Evolutionary conservation across 202 grass and related monocot species (phyloP).

Genomic region (Saccharum hybrid): DNA sequence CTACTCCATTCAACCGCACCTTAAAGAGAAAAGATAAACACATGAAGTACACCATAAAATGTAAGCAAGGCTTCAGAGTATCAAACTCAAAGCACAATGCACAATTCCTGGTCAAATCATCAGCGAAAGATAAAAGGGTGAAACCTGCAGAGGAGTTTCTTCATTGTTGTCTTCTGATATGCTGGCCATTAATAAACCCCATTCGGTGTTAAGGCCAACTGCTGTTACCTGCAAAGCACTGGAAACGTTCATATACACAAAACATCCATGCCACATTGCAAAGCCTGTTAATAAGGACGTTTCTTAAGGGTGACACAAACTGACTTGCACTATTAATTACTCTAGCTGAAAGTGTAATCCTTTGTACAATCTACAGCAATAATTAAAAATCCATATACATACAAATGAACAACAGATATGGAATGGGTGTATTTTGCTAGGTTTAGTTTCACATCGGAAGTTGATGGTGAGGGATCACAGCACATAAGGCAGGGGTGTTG

Average conservation of each 20-base stretch:
- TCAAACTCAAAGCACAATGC: conserved; percentile 26
- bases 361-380: not conserved
- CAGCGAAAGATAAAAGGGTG: conserved; percentile 34
- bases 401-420: conserved; percentile 2
- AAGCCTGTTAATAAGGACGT: conserved; percentile 10
- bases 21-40: conserved; percentile 52
- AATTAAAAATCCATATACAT: not conserved
- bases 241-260: conserved; percentile 36
- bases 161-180: conserved; percentile 83
- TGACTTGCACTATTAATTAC: not conserved
- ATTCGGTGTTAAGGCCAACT: conserved; percentile 88
- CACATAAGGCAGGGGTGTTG: not conserved
- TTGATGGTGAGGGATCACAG: not conserved
- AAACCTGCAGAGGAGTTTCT: conserved; percentile 93
- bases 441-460: not conserved
- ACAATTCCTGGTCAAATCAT: conserved; percentile 36
- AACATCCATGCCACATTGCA: not conserved
- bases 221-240: conserved; percentile 68
- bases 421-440: not conserved
- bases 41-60: conserved; percentile 27
- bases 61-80: conserved; percentile 1
- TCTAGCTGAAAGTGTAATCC: conserved; percentile 5
- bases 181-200: conserved; percentile 88
- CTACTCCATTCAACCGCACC: conserved; percentile 88
- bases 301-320: not conserved